Evolutionary conservation across 2,329 filamentous ascomycete species (phyloP).

Genomic region (Alternaria sp.): DNA sequence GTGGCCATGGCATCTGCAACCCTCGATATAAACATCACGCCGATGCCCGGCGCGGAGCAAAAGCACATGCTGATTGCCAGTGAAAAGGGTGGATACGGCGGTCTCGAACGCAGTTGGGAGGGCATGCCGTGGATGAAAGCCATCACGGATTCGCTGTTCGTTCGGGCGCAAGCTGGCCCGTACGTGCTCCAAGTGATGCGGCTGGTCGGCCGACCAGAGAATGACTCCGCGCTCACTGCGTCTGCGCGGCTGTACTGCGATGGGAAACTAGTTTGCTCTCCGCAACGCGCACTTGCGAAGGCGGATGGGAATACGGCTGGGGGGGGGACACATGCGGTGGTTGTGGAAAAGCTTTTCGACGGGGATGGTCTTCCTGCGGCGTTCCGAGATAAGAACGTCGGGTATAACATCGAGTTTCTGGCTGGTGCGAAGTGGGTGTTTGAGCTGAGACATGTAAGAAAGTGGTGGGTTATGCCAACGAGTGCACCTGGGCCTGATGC

Average conservation of each 20-base stretch:
- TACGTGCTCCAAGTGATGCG: constrained; percentile 16
- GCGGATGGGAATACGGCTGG: not conserved
- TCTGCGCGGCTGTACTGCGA: constrained; percentile 12
- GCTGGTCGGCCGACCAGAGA: constrained; percentile 10
- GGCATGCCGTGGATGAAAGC: constrained; percentile 11
- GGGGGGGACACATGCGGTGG: not conserved
- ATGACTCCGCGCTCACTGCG: constrained; percentile 5
- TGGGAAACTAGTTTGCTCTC: constrained; percentile 9
- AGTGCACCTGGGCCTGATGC: constrained; percentile 10
- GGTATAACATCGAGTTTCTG: constrained; percentile 10
- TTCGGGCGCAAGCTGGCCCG: constrained; percentile 13
- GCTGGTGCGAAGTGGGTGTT: constrained; percentile 10
- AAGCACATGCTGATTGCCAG: constrained; percentile 9
- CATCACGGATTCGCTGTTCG: constrained; percentile 14
- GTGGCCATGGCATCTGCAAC: constrained; percentile 9
- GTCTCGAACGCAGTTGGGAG: constrained; percentile 13
- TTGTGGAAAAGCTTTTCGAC: constrained; percentile 10
- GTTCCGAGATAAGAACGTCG: constrained; percentile 12
- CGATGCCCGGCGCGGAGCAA: constrained; percentile 1
- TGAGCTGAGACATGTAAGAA: constrained; percentile 5
- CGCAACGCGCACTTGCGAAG: constrained; percentile 13
- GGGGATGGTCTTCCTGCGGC: constrained; percentile 6
- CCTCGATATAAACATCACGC: constrained; percentile 5
- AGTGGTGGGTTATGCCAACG: constrained; percentile 12
- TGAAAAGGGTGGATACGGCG: constrained; percentile 11